Base-by-base conservation (phyloP, 257 asterid species). In the Penstemon davidsonii region DNA sequence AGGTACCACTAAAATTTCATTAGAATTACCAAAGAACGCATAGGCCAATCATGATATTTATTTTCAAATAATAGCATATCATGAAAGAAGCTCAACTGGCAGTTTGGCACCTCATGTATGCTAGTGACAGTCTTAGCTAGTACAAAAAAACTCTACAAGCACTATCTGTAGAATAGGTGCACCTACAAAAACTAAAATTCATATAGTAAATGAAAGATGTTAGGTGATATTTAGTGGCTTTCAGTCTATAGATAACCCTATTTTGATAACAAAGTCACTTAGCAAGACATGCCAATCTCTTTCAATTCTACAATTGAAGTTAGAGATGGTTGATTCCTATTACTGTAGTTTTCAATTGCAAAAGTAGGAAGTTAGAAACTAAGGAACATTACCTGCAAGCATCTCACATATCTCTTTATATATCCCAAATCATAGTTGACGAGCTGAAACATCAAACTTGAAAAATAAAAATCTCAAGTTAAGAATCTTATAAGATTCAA, bases 401-500 rank as follows among this genome's bases (percentile, higher is more conserved):
- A 94, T 42, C 99, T 86, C 52, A 94, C 96, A 3, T 88, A 94
- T 91, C 99, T 77, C 83, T 94, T 94, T 6, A 96, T 90, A 73
- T 94, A 94, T 67, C 99, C 99, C 80, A 94, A 82, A 80, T 94
- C 99, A 71, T 94, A 94, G 80, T 75, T 94, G 97, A 69, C 97
- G 96, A 75, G 96, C 99, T 59, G 99, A 88, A 64, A 93, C 86
- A 74, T 88, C 96, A 86, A 94, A 88, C 99, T 97, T 94, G 80
- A 53, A 72, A 69, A 63, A 36, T 50, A 3, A 60, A 66, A 73
- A 70, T 41, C 42, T 9, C 66, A 68, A 55, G 69, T 76, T 46
- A 45, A 13, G 57, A 45, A 56, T 51, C 13, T 13, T 57, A 62
- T 71, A 43, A 60, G 54, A 47, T 58, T 59, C 19, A 33, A 5